Conservation (phyloP, 2,329 filamentous ascomycete species). For the Massarina eburnea region DNA sequence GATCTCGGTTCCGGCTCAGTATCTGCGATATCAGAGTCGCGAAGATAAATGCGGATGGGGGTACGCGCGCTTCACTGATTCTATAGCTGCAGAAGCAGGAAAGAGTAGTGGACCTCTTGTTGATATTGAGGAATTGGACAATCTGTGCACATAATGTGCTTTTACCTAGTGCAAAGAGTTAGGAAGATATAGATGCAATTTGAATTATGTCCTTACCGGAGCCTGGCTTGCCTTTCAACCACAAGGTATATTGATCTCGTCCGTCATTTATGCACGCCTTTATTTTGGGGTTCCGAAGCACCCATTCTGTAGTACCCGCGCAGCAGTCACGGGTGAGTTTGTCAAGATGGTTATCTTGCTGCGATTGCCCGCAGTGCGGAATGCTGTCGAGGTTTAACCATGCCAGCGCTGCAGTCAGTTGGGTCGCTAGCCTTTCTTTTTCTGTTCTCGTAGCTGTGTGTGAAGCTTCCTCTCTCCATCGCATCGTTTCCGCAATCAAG, state of each 20-base stretch:
- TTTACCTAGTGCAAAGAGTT: slow-evolving; percentile 2
- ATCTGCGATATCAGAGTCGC: slow-evolving; percentile 6
- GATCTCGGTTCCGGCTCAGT: slow-evolving; percentile 3
- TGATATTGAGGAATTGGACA: slow-evolving; percentile 1
- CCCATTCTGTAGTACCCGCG: slow-evolving; percentile 23
- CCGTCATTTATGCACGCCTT: slow-evolving; percentile 11
- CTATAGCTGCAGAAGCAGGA: slow-evolving; percentile 16
- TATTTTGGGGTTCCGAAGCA: slow-evolving; percentile 9
- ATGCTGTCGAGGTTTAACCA: slow-evolving; percentile 19
- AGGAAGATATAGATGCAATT: not conserved
- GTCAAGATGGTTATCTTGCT: slow-evolving; percentile 1
- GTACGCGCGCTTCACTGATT: not conserved
- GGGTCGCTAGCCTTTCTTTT: slow-evolving; percentile 3
- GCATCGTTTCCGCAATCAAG: slow-evolving; percentile 18
- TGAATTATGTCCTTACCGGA: slow-evolving; percentile 7
- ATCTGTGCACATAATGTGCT: slow-evolving; percentile 5
- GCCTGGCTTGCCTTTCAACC: slow-evolving; percentile 20
- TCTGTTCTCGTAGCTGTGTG: slow-evolving; percentile 5
- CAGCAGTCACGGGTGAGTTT: slow-evolving; percentile 2
- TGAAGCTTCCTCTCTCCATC: slow-evolving; percentile 7
- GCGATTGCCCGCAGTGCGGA: not conserved
- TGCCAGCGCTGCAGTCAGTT: slow-evolving; percentile 12
- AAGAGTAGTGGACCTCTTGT: slow-evolving; percentile 9
- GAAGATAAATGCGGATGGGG: slow-evolving; percentile 4
- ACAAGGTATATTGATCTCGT: slow-evolving; percentile 5